Evolutionary conservation across 306 rosid species (phyloP).

Genomic region (Morella rubra): DNA sequence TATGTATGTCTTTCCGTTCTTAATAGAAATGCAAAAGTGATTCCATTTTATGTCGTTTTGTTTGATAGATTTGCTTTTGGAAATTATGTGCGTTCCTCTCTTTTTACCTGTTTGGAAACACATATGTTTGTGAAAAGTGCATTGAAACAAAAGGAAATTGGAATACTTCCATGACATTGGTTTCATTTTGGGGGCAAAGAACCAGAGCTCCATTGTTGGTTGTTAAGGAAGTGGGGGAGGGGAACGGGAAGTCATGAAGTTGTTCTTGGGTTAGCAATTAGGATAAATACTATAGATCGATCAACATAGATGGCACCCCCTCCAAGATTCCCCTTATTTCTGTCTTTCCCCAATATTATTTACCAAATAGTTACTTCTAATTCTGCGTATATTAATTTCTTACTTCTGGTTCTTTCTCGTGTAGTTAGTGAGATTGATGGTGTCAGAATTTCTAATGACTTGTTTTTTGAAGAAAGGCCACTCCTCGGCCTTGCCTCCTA

Average conservation of each 20-base stretch:
- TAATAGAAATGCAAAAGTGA: neutral
- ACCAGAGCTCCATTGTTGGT: neutral
- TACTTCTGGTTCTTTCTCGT: no score
- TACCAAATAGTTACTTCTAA: no score
- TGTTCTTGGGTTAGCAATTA: neutral
- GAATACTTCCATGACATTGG: neutral
- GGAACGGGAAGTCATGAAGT: neutral
- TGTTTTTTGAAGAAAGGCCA: neutral
- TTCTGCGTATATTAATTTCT: no score
- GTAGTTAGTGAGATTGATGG: no score
- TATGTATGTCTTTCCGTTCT: neutral
- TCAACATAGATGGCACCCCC: no score
- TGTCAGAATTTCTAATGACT: neutral
- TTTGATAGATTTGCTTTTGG: neutral
- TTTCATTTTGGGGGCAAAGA: neutral
- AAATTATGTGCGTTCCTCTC: neutral
- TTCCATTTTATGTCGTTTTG: neutral
- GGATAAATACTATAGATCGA: neutral
- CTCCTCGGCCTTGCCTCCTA: neutral
- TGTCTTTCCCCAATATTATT: no score
- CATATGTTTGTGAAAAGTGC: neutral
- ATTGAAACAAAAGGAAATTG: conserved; percentile 1
- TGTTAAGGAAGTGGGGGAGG: neutral
- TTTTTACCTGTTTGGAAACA: neutral
- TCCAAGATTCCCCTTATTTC: no score